These are phyloP conservation scores for Aspergillus sp. DNA, from an alignment of 2,329 filamentous ascomycete species.

Conservation along the genomic window DNA sequence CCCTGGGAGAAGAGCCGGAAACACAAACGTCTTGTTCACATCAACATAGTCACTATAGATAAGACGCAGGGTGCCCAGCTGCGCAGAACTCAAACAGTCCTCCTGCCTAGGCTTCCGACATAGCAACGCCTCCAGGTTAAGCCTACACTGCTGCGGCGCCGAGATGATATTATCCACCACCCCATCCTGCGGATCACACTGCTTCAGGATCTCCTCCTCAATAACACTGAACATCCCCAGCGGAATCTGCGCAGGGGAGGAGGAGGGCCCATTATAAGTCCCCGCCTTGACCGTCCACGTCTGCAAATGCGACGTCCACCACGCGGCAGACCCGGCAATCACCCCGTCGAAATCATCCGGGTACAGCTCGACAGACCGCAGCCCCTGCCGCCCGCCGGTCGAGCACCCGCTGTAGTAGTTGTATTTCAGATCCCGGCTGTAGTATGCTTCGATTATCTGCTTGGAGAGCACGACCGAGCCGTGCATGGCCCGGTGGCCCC, in stretches of 20 bases:
- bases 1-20: not conserved
- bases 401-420: not conserved
- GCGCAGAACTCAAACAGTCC: not conserved
- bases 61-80: not conserved
- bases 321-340: not conserved
- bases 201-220: not conserved
- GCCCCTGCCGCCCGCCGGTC: not conserved
- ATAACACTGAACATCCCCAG: not conserved
- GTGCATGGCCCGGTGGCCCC: not conserved
- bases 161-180: not conserved
- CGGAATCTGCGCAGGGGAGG: not conserved
- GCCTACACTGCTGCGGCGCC: not conserved
- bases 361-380: not conserved
- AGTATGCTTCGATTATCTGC: not conserved
- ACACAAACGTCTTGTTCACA: not conserved
- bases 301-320: not conserved
- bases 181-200: not conserved
- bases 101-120: not conserved
- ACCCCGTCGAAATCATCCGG: not conserved
- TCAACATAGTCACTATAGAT: not conserved
- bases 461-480: not conserved
- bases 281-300: not conserved
- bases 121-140: not conserved
- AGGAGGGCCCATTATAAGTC: not conserved
- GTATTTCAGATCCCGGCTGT: not conserved